Evolutionary conservation across 176 grass and related monocot species (phyloP), one percentile per base, ranked within the genome.

Genomic region (Carex kokanica): DNA sequence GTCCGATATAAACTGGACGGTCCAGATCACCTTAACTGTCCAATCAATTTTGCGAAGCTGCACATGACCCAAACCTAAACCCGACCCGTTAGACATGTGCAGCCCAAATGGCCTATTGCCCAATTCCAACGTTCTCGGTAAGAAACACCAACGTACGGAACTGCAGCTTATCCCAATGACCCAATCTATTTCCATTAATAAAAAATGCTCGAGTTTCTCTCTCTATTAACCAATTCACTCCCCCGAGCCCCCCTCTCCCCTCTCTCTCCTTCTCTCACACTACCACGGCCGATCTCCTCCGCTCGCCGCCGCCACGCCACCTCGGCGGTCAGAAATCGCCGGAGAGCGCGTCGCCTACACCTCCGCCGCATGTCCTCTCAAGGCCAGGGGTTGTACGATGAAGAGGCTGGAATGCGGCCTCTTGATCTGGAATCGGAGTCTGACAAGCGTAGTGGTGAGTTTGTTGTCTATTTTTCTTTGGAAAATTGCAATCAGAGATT

Each of bases 381-480:
- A 38, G 67, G 16, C 38, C 60, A 87, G 34, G 87, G 83, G 51
- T 38, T 78, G 10, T 90, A 88, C 78, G 92, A 95, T 63, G 95
- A 98, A 87, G 95, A 93, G 91, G 92, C 89, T 16, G 90, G 38
- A 11, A 54, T 78, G 11, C 77, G 87, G 71, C 81, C 91, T 36
- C 82, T 88, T 56, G 95, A 93, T 75, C 88, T 91, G 18, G 89
- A 90, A 29, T 69, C 60, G 3, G 59, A 86, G 75, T 85, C 84
- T 47, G 86, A 87, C 53, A 81, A 81, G 69, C 86, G 82, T 10
- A 60, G 81, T 15, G 89, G 95, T 98, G 84, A 92, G 90, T 87
- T 77, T 57, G 23, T 34, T 29, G 16, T 64, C 40, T 62, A n/a
- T 73, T 81, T 64, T 4, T 56, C 13, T 24, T 1, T 3, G 17